Conservation (phyloP, 2,329 filamentous ascomycete species). For the Botryosphaeria agaves region DNA sequence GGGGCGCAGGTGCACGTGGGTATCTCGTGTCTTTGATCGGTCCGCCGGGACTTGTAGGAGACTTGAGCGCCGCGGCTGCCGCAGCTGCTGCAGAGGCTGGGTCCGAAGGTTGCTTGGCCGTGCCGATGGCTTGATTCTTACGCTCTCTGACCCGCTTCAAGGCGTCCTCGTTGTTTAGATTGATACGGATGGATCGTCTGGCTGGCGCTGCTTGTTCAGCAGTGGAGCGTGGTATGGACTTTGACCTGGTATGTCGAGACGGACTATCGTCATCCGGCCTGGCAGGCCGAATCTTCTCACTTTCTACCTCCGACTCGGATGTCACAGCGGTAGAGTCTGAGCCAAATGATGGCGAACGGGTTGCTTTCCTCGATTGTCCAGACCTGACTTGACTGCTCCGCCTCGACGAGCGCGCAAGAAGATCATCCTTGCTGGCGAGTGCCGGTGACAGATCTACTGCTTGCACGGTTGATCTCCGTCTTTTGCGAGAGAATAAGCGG, state of each 20-base stretch:
- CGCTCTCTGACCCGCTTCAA: too few species aligned
- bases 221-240: conserved; percentile 29
- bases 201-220: conserved; percentile 49
- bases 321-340: conserved; percentile 43
- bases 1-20: conserved; percentile 75
- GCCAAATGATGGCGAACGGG: conserved; percentile 23
- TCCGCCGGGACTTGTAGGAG: conserved; percentile 76
- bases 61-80: conserved; percentile 68
- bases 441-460: conserved; percentile 12
- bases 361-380: too few species aligned
- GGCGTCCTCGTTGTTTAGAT: conserved; percentile 66
- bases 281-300: conserved; percentile 17
- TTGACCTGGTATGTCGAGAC: conserved; percentile 44
- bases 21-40: conserved; percentile 78
- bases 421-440: conserved; percentile 14
- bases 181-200: conserved; percentile 76
- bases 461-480: conserved; percentile 16
- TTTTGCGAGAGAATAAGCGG: conserved; percentile 26
- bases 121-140: too few species aligned
- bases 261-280: conserved; percentile 20
- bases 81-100: too few species aligned
- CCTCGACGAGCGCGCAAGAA: conserved; percentile 12
- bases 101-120: too few species aligned
- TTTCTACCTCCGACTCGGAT: conserved; percentile 49
- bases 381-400: conserved; percentile 5